Base-by-base conservation (phyloP, 495 filamentous ascomycete genomes). In the Pyrenopolyporus hunteri region DNA sequence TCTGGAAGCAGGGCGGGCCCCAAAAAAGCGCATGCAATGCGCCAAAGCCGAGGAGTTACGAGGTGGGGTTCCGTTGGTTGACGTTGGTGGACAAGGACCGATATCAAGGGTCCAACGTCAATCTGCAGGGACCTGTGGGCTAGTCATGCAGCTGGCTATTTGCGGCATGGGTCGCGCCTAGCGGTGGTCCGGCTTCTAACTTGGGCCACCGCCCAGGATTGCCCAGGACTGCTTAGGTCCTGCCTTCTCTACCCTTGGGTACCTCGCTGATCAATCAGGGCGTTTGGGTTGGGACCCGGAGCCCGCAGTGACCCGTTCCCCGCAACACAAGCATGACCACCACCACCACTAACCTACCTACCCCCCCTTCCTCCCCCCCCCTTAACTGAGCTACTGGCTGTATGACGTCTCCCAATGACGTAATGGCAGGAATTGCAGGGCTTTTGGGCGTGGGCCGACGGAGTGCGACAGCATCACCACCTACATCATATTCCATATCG, bases 81-180 rank as follows among this genome's bases (percentile, higher is more conserved):
- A 50, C 55, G 55, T 59, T 65, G 56, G 50, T 42, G 47, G 33
- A 50, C 32, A 44, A n/a, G 45, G 56, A 51, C 56, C 35, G 59
- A 56, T 59, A 59, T 64, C 64, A 64, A 68, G 68, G 68, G 68
- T 71, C 68, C 68, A 69, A 53, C 59, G 47, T 66, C 68, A 64
- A 66, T 71, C 67, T 71, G 68, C 68, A 71, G 68, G 68, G 68
- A 58, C 68, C 63, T 71, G 66, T 59, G 58, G 56, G 61, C 51
- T 52, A 60, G 42, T 13, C 19, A 60, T 53, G 63, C 63, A 66
- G 9, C 50, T 52, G 45, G 51, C 63, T 57, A 60, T 57, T 66
- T 66, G 39, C 45, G 57, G 63, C 56, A 66, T 66, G 57, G 56
- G 46, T 52, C 16, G 46, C 22, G n/a, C 49, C 43, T 46, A 51